Base-by-base conservation (phyloP, 2,329 filamentous ascomycete genomes). In the Didymella exigua region DNA sequence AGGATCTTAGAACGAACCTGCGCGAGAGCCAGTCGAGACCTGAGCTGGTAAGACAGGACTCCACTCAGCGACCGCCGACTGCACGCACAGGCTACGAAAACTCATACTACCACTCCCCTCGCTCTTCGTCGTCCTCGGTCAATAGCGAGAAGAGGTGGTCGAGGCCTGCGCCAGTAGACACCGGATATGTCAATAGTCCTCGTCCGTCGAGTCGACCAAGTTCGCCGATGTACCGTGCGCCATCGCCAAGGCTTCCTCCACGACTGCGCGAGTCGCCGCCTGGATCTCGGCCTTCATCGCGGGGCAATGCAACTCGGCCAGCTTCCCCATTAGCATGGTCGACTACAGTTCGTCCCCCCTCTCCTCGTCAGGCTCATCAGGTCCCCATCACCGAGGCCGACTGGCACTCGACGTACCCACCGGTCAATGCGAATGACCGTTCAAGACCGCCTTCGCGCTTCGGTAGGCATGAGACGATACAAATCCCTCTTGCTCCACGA, bases 341-440 rank as follows among this genome's bases (percentile, higher is more conserved):
- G 2, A 48, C 55, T 8, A 60, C 62, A 18, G 33, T 65, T 19
- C 61, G 48, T 3, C 46, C 64, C 45, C 49, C 61, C 16, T 63
- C 66, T 27, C 58, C 62, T 27, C 37, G 59, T 3, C 67, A 56
- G 38, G 56, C 62, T 30, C 33, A 56, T 2, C 67, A 52, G 31
- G 56, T 61, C 26, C 62, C 68, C 2, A 49, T 70, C 26, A 61
- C 63, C 2, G 66, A 71, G 19, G 55, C 65, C 16, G 69, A 74
- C 44, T 68, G 70, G 65, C 63, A 72, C 49, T 50, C 68, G 26
- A 71, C 70, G 14, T 72, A 71, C 45, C 69, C 72, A 45, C 66
- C 67, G 11, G 38, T 59, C 24, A 58, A 53, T 43, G 19, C 60
- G 21, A 54, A 31, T 3, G 68, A 73, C 21, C 59, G 65, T 14